Conservation (phyloP, 73 alveolate species). For the Symbiodinium natans region DNA sequence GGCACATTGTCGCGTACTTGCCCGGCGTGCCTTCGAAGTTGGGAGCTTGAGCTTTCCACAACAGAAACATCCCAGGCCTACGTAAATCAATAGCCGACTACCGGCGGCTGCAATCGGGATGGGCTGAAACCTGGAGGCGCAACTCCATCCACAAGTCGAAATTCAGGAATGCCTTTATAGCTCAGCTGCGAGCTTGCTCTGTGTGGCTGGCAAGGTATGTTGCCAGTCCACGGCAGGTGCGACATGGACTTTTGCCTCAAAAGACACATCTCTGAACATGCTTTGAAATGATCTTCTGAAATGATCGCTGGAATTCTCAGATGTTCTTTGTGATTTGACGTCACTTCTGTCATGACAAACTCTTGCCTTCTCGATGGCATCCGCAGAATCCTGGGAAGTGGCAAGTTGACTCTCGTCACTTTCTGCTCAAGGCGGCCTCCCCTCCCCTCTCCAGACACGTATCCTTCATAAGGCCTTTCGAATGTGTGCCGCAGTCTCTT, state of each 20-base stretch:
- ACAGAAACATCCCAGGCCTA: slow-evolving; percentile 12
- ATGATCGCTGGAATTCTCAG: no score
- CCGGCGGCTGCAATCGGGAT: slow-evolving; percentile 44
- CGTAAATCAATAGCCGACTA: slow-evolving; percentile 21
- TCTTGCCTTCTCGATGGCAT: background rate
- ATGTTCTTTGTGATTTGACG: no score
- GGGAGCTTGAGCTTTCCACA: background rate
- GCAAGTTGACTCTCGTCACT: background rate
- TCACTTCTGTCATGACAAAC: no score
- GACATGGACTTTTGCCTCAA: background rate
- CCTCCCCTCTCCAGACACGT: no score
- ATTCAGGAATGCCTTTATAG: no score
- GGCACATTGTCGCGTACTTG: slow-evolving; percentile 72
- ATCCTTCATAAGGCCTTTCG: no score
- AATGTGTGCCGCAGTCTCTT: no score
- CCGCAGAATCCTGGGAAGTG: background rate
- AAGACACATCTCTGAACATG: background rate
- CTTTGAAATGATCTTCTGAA: background rate
- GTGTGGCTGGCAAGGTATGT: slow-evolving; percentile 11
- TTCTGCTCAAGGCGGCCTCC: no score
- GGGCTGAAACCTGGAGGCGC: background rate
- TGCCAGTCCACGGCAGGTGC: slow-evolving; percentile 54
- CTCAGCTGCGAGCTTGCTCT: background rate
- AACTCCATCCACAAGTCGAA: background rate
- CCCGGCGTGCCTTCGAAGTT: slow-evolving; percentile 58